Base-by-base conservation (phyloP, 179 eudicot species). In the Spergularia azorica region DNA sequence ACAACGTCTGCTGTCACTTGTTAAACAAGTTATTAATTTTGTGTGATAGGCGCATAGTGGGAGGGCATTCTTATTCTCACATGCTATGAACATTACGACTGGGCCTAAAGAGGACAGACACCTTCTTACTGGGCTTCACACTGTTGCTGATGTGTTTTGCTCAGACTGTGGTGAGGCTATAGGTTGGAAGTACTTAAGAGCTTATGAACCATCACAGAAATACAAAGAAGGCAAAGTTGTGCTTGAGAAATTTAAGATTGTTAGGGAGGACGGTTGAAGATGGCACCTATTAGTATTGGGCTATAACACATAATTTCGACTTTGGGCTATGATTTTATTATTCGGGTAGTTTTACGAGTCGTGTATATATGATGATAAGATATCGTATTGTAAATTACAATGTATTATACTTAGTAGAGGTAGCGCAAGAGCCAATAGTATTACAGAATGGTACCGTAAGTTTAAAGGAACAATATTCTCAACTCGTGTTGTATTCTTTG, bases 211-310 rank as follows among this genome's bases (percentile, higher is more conserved):
- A 54, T 67, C 84, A 2, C 88, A 86, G 70, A 85, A 85, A 63
- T 85, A 87, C 50, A 87, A 88, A 79, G 90, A 86, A 71, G 84
- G 83, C 56, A 86, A 85, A 71, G 63, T 86, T 80, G 89, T 88
- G 17, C 84, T 88, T 18, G 86, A 82, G 58, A 86, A 82, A 15
- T 74, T 64, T 43, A 83, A 82, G 80, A 84, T 86, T 76, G 73
- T 76, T 50, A 63, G 75, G 48, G 85, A 78, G 9, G 67, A 58
- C 21, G 56, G 50, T 52, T 71, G n/a, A 54, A 67, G 46, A 54
- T 41, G 2, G 50, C 36, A 3, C 48, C 48, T 26, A 26, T 21
- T 21, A 21, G 21, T 21, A 21, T 26, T 26, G 32, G 32, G 32
- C 32, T 21, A 21, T 21, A 41, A 41, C 46, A 41, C 46, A 41